Conservation (phyloP, 768 basidiomycete genomes). For the Dioszegia crocea region DNA sequence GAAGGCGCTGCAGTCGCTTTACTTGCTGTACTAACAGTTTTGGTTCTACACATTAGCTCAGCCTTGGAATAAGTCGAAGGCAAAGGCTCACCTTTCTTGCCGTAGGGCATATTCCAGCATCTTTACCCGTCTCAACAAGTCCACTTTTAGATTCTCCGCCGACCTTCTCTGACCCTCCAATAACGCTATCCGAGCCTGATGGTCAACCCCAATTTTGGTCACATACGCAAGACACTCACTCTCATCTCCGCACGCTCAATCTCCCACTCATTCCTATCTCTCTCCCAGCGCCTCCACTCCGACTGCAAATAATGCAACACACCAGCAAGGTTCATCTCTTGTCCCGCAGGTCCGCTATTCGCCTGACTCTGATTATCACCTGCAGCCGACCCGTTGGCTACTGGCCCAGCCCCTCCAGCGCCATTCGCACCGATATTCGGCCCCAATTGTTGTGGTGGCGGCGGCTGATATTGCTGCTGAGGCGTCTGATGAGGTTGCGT, state of each 20-base stretch:
- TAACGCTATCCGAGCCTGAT: slow-evolving; percentile 88
- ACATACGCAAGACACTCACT: no score
- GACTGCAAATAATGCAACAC: slow-evolving; percentile 97
- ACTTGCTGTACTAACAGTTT: slow-evolving; percentile 24
- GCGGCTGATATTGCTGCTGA: slow-evolving; percentile 28
- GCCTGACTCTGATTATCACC: slow-evolving; percentile 25
- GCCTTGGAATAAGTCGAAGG: neutral
- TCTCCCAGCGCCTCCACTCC: slow-evolving; percentile 95
- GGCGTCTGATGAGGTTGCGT: slow-evolving; percentile 44
- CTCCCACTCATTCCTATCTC: slow-evolving; percentile 99
- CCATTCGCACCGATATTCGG: slow-evolving; percentile 48
- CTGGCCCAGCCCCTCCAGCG: neutral
- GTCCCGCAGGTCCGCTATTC: slow-evolving; percentile 12
- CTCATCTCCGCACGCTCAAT: slow-evolving; percentile 99
- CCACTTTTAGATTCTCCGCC: slow-evolving; percentile 93
- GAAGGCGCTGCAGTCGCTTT: slow-evolving; percentile 21
- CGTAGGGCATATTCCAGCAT: slow-evolving; percentile 98
- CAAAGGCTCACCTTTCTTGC: slow-evolving; percentile 77
- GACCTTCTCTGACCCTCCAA: slow-evolving; percentile 95
- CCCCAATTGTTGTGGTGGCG: slow-evolving; percentile 14
- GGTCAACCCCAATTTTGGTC: no score
- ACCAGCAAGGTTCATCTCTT: slow-evolving; percentile 82
- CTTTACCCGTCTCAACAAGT: slow-evolving; percentile 93
- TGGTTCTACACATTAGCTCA: slow-evolving; percentile 17
- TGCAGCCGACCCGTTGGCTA: slow-evolving; percentile 4